A percentile compares a stretch with the other conserved stretches of the same genome.
phyloP scores from a whole-genome alignment of 495 filamentous ascomycete genomes.

The Chaetomium tenue region DNA sequence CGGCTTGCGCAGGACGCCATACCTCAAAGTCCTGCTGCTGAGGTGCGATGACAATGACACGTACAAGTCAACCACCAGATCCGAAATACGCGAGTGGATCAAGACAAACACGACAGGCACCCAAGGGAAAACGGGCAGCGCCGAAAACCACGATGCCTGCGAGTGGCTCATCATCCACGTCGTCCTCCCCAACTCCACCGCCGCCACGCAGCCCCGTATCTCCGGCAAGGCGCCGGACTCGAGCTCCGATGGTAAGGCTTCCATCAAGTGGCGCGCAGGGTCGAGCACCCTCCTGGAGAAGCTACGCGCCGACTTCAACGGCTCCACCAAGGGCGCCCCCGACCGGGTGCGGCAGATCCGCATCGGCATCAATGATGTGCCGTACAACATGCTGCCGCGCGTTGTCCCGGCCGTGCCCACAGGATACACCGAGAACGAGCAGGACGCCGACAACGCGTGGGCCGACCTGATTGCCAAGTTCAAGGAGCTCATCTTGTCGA shows the following conservation, averaged over 20 bases:
- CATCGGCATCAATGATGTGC: slow-evolving; percentile 62
- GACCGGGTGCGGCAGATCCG: slow-evolving; percentile 87
- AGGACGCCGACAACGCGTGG: slow-evolving; percentile 72
- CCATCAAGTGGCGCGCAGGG: slow-evolving; percentile 73
- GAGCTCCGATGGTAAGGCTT: slow-evolving; percentile 43
- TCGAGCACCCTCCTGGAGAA: slow-evolving; percentile 85
- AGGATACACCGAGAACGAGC: slow-evolving; percentile 60
- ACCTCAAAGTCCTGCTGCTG: slow-evolving; percentile 85
- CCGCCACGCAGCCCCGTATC: slow-evolving; percentile 64
- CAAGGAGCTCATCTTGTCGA: slow-evolving; percentile 79
- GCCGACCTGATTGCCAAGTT: slow-evolving; percentile 82
- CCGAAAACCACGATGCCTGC: slow-evolving; percentile 88
- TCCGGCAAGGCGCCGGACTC: slow-evolving; percentile 40
- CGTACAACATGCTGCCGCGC: slow-evolving; percentile 54
- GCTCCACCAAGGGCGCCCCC: slow-evolving; percentile 67
- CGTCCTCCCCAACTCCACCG: slow-evolving; percentile 73
- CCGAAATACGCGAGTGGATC: slow-evolving; percentile 86
- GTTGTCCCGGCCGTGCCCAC: slow-evolving; percentile 57
- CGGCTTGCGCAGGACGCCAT: slow-evolving; percentile 87
- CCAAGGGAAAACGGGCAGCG: slow-evolving; percentile 49
- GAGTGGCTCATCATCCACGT: slow-evolving; percentile 97
- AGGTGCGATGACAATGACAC: slow-evolving; percentile 92
- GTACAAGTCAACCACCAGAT: slow-evolving; percentile 77
- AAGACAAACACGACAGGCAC: slow-evolving; percentile 63
- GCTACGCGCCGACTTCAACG: slow-evolving; percentile 87